A percentile compares a stretch with the other conserved stretches of the same genome.
Evolutionary conservation across 2,329 filamentous ascomycete genomes (phyloP).

Genomic region (Lachnellula arida): DNA sequence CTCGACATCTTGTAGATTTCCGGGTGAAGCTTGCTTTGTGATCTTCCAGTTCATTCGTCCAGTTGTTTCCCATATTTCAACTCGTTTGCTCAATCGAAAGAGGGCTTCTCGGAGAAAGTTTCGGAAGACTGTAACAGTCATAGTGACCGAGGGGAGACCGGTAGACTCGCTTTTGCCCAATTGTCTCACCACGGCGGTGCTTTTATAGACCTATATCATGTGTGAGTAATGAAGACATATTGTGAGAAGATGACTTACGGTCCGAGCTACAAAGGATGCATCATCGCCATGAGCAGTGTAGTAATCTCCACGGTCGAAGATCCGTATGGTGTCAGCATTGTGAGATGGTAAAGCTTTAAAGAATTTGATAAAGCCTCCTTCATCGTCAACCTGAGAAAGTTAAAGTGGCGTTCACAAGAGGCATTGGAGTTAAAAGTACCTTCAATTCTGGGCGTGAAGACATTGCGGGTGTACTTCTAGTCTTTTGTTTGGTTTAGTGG

Average conservation of each 20-base stretch:
- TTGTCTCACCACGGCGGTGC: conserved; percentile 88
- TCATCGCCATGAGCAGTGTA: conserved; percentile 90
- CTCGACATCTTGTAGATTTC: conserved; percentile 94
- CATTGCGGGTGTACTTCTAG: conserved; percentile 43
- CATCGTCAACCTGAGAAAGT: conserved; percentile 74
- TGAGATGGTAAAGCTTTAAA: conserved; percentile 79
- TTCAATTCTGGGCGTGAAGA: conserved; percentile 69
- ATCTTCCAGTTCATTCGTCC: conserved; percentile 90
- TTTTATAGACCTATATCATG: conserved; percentile 76
- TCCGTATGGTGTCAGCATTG: conserved; percentile 71
- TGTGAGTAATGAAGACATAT: background rate
- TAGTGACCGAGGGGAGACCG: conserved; percentile 88
- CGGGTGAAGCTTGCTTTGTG: conserved; percentile 86
- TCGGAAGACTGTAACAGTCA: conserved; percentile 91
- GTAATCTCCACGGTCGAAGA: conserved; percentile 93
- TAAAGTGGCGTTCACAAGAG: conserved; percentile 9
- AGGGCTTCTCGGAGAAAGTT: conserved; percentile 94
- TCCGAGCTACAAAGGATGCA: conserved; percentile 77
- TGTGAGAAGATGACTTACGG: conserved; percentile 42
- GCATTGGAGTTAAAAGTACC: conserved; percentile 38
- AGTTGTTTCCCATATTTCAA: conserved; percentile 82
- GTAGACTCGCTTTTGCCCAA: conserved; percentile 79
- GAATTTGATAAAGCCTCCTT: conserved; percentile 93
- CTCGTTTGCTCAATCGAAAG: conserved; percentile 81
- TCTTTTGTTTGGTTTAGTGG: background rate